A percentile compares a stretch with the other conserved stretches of the same genome.
These are phyloP conservation scores for Hordeum pubiflorum DNA, from an alignment of 202 grass and related monocot species.

Conservation along the genomic window DNA sequence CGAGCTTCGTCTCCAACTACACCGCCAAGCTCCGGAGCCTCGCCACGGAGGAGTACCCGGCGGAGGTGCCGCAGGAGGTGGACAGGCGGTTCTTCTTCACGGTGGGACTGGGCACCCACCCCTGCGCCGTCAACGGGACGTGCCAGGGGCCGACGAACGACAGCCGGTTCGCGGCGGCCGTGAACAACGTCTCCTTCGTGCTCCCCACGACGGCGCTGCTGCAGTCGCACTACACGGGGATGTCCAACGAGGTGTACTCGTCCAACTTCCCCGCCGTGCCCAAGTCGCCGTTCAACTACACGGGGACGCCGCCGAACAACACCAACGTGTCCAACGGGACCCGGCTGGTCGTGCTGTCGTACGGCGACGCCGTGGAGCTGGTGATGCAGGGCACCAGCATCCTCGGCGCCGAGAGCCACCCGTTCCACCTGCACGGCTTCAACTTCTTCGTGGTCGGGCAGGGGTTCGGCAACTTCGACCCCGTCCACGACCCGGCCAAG, in stretches of 20 bases:
- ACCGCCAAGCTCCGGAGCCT: constrained; percentile 66
- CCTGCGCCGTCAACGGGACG: constrained; percentile 57
- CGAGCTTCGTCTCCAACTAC: constrained; percentile 53
- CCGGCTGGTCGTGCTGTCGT: constrained; percentile 56
- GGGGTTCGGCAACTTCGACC: constrained; percentile 70
- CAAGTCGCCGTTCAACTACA: constrained; percentile 63
- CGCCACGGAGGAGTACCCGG: constrained; percentile 38
- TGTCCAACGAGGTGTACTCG: constrained; percentile 44
- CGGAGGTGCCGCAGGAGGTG: constrained; percentile 46
- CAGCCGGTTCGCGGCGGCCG: constrained; percentile 51
- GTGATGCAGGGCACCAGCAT: constrained; percentile 84
- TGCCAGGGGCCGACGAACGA: constrained; percentile 78
- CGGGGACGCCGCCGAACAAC: constrained; percentile 77
- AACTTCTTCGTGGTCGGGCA: constrained; percentile 78
- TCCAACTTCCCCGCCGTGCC: constrained; percentile 53
- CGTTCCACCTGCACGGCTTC: constrained; percentile 79
- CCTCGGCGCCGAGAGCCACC: constrained; percentile 64
- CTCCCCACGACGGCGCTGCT: constrained; percentile 59
- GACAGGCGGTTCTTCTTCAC: constrained; percentile 72
- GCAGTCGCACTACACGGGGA: constrained; percentile 67
- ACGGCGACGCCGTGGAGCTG: constrained; percentile 52
- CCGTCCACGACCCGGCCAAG: constrained; percentile 32
- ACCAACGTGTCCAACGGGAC: constrained; percentile 62
- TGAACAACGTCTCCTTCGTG: constrained; percentile 83
- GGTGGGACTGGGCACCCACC: constrained; percentile 59